These are phyloP conservation scores for Chimonanthus praecox DNA, from an alignment of 164 flowering plant species.

Conservation along the genomic window DNA sequence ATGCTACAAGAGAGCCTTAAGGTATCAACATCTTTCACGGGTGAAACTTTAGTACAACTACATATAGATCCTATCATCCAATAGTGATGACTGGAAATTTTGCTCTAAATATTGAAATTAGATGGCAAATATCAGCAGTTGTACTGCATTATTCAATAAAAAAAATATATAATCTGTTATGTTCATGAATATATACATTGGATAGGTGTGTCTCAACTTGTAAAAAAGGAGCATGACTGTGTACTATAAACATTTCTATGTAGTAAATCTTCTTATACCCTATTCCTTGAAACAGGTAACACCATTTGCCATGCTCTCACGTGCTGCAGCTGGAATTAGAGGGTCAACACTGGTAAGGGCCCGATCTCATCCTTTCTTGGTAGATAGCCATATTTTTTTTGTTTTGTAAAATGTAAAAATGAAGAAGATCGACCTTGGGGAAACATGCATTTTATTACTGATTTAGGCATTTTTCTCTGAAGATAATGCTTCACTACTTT, in stretches of 20 bases:
- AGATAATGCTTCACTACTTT: too few species aligned
- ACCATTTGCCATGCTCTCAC: constrained; percentile 95
- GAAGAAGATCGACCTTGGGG: too few species aligned
- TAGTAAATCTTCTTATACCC: neutral
- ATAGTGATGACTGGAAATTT: too few species aligned
- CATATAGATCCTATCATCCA: neutral
- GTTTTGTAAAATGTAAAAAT: too few species aligned
- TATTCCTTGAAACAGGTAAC: constrained; percentile 54
- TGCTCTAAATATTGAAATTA: too few species aligned
- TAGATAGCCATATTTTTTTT: too few species aligned
- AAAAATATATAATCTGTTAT: too few species aligned
- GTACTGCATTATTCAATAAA: too few species aligned
- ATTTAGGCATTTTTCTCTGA: too few species aligned
- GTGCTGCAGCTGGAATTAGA: constrained; percentile 95
- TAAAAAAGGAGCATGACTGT: neutral
- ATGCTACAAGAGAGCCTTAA: constrained; percentile 97
- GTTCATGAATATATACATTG: too few species aligned
- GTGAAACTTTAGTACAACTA: neutral
- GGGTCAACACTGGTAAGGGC: constrained; percentile 80
- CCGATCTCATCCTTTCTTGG: neutral
- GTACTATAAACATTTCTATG: neutral
- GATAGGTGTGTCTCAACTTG: neutral
- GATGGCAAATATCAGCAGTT: too few species aligned
- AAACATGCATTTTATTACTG: too few species aligned
- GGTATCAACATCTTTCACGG: constrained; percentile 33